These are phyloP conservation scores for Pichia sp. DNA, from an alignment of 1,139 yeast species.

Conservation along the genomic window DNA sequence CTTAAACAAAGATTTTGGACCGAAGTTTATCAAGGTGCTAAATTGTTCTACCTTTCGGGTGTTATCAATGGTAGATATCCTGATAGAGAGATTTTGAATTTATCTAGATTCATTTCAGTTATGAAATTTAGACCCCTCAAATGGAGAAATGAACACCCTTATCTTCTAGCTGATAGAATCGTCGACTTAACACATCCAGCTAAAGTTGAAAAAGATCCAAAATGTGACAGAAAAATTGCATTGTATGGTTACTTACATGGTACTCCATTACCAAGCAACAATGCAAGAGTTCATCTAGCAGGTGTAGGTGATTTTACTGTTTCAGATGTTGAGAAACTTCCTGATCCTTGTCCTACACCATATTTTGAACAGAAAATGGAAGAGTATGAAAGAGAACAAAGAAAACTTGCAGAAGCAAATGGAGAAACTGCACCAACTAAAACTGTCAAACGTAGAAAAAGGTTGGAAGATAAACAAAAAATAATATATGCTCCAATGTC, in stretches of 20 bases:
- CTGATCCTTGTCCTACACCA: constrained; percentile 99
- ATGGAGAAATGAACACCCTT: constrained; percentile 99
- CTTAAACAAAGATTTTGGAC: constrained; percentile 97
- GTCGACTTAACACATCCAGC: constrained; percentile 97
- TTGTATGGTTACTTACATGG: constrained; percentile 94
- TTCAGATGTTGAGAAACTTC: constrained; percentile 73
- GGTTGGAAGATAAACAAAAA: constrained; percentile 90
- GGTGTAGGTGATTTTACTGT: constrained; percentile 90
- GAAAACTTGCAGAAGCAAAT: constrained; percentile 50
- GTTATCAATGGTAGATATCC: constrained; percentile 97
- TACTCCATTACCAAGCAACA: constrained; percentile 66
- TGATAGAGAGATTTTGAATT: constrained; percentile 86
- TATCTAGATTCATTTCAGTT: constrained; percentile 88
- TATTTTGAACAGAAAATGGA: constrained; percentile 79
- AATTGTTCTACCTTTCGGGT: constrained; percentile 88
- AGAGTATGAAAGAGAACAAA: constrained; percentile 64
- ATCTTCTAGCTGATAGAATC: constrained; percentile 81
- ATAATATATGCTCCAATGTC: constrained; percentile 98
- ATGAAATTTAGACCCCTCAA: constrained; percentile 97
- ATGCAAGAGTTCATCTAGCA: constrained; percentile 84
- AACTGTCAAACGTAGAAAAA: constrained; percentile 59
- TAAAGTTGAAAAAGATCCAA: constrained; percentile 63
- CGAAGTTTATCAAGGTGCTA: constrained; percentile 97
- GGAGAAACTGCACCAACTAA: constrained; percentile 51
- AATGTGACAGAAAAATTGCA: constrained; percentile 84